Evolutionary conservation across 169 alveolate genomes (phyloP).

Genomic region (Perkinsus chesapeaki): DNA sequence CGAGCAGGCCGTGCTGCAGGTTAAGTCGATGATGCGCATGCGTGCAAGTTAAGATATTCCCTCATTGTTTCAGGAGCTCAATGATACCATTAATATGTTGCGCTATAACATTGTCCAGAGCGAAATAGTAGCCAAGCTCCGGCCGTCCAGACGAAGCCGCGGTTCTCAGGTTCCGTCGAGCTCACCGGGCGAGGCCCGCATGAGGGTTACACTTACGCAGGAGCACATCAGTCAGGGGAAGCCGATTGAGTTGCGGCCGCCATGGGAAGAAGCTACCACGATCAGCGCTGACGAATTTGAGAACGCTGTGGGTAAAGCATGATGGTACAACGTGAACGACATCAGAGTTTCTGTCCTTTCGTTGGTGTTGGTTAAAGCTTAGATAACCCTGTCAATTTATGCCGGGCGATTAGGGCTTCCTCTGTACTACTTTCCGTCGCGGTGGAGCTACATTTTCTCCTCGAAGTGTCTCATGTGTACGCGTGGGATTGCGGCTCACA

Average conservation of each 20-base stretch:
- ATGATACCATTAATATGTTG: neutral
- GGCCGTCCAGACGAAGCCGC: neutral
- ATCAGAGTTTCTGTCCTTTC: no score
- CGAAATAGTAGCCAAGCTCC: neutral
- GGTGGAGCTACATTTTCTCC: no score
- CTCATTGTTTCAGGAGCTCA: neutral
- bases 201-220: neutral
- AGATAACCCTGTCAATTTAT: no score
- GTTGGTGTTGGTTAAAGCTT: no score
- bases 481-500: no score
- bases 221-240: neutral
- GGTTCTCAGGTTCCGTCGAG: neutral
- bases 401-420: no score
- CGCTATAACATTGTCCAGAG: neutral
- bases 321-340: neutral
- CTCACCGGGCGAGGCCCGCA: neutral
- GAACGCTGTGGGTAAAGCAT: neutral
- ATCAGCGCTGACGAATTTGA: neutral
- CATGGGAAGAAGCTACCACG: neutral
- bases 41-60: neutral
- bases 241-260: neutral
- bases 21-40: neutral
- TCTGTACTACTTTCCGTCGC: no score
- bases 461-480: no score
- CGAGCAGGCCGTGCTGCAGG: neutral